Base-by-base conservation (phyloP, 306 rosid species). In the Benincasa hispida region DNA sequence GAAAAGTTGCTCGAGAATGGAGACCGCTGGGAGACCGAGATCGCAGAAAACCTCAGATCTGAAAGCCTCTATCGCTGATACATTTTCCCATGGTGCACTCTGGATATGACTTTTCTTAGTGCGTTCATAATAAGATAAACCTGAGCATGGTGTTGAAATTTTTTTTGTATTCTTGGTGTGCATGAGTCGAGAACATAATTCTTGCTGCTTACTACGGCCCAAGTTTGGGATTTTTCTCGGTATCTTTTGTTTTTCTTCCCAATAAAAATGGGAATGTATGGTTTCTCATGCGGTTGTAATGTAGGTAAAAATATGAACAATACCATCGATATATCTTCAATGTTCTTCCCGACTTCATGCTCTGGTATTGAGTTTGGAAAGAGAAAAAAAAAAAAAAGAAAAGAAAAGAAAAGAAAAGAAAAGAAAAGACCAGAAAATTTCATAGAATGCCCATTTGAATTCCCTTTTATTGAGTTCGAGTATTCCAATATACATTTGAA, bases 21-120 rank as follows among this genome's bases (percentile, higher is more conserved):
- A 65, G 99, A 94, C 80, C 89, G 99, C 60, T 94, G 99, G 99
- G 99, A 94, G 87, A 85, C 93, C 22, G 99, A 94, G 87, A 94
- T 94, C 61, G 92, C 99, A 2, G 99, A 94, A 88, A 94, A 94
- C 85, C 96, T 94, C 82, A 89, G 91, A 87, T 92, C 98, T 14
- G 99, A 94, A 81, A 94, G 98, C 84, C 96, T 94, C 42, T 94
- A 94, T 78, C 98, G 99, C 74, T 94, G 91, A 94, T 77, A 28
- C 76, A 27, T 81, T 76, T 56, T 2, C 2, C 42, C 25, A 76
- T 21, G 69, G 51, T 76, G 62, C 68, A 75, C 63, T 68, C 60
- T 48, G 48, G 81, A 74, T 68, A 39, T 58, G 77, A 55, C 50
- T 35, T 45, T 53, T 80, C 58, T 67, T 80, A 65, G 45, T n/a